Evolutionary conservation across 208 protist genomes (phyloP).

Genomic region (Crithidia acanthocephali): DNA sequence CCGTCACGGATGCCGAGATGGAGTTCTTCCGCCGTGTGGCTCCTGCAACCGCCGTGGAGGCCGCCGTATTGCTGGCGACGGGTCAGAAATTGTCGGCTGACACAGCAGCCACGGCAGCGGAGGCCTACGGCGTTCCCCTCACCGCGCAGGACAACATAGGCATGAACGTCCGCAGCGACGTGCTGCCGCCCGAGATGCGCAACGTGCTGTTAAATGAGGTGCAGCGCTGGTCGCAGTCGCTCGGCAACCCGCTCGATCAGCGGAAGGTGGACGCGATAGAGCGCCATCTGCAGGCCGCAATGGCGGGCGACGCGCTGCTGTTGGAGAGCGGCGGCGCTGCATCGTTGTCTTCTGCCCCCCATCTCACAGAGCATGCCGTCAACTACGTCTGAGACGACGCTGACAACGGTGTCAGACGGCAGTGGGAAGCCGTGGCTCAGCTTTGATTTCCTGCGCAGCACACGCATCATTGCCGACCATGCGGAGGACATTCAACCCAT

Average conservation of each 20-base stretch:
- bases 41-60: slow-evolving; percentile 24
- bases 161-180: slow-evolving; percentile 40
- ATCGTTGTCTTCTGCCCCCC: background rate
- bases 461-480: slow-evolving; percentile 80
- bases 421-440: background rate
- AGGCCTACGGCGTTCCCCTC: slow-evolving; percentile 33
- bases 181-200: slow-evolving; percentile 39
- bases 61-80: slow-evolving; percentile 1
- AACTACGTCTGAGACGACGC: no score
- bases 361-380: no score
- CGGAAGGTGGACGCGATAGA: slow-evolving; percentile 49
- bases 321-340: background rate
- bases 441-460: slow-evolving; percentile 42
- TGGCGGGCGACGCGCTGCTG: background rate
- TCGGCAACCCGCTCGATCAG: slow-evolving; percentile 64
- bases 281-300: slow-evolving; percentile 10
- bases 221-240: slow-evolving; percentile 41
- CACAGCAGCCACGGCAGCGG: background rate
- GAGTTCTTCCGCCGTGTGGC: slow-evolving; percentile 63
- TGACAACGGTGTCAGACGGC: background rate
- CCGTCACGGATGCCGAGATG: slow-evolving; percentile 71
- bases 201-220: slow-evolving; percentile 74
- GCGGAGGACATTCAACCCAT: slow-evolving; percentile 83
- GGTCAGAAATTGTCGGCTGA: background rate
- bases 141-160: slow-evolving; percentile 68